A percentile compares a stretch with the other conserved stretches of the same genome.
Evolutionary conservation across 202 grass and related monocot genomes (phyloP).

Genomic region (Schoenoplectus tabernaemontani): DNA sequence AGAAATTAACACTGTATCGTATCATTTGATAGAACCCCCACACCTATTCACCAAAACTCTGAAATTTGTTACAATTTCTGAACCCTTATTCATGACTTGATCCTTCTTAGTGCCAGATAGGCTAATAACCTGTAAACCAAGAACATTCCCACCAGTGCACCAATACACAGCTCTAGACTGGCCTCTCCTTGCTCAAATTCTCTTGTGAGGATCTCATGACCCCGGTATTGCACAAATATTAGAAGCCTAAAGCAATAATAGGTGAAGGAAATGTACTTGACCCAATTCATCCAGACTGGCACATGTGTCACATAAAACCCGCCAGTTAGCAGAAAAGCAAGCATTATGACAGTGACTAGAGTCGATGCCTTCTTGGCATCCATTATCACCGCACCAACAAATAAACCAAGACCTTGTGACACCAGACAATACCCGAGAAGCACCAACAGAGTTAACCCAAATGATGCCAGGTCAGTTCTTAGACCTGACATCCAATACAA

Average conservation of each 20-base stretch:
- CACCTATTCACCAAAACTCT: not conserved
- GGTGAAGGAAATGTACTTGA: slow-evolving; percentile 89
- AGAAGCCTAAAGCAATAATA: slow-evolving; percentile 87
- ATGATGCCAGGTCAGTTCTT: slow-evolving; percentile 39
- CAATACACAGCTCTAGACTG: slow-evolving; percentile 14
- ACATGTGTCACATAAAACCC: slow-evolving; percentile 82
- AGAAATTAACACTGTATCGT: not conserved
- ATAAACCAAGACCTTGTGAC: slow-evolving; percentile 63
- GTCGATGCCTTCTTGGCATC: slow-evolving; percentile 86
- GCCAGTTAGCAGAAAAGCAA: slow-evolving; percentile 83
- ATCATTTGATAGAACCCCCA: not conserved
- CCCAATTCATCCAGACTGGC: slow-evolving; percentile 67
- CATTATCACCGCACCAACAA: slow-evolving; percentile 73
- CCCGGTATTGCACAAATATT: slow-evolving; percentile 67
- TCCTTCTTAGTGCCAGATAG: slow-evolving; percentile 54
- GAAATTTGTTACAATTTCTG: not conserved
- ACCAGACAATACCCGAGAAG: slow-evolving; percentile 71
- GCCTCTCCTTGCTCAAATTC: slow-evolving; percentile 25
- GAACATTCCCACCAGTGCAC: slow-evolving; percentile 57
- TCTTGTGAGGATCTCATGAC: not conserved
- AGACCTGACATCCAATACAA: slow-evolving; percentile 93
- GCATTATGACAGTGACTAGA: slow-evolving; percentile 64
- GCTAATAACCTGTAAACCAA: slow-evolving; percentile 60
- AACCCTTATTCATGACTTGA: slow-evolving; percentile 32
- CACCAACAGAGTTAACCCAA: slow-evolving; percentile 56